These are phyloP conservation scores for Suillus weaverae DNA, from an alignment of 768 basidiomycete species.

Conservation along the genomic window DNA sequence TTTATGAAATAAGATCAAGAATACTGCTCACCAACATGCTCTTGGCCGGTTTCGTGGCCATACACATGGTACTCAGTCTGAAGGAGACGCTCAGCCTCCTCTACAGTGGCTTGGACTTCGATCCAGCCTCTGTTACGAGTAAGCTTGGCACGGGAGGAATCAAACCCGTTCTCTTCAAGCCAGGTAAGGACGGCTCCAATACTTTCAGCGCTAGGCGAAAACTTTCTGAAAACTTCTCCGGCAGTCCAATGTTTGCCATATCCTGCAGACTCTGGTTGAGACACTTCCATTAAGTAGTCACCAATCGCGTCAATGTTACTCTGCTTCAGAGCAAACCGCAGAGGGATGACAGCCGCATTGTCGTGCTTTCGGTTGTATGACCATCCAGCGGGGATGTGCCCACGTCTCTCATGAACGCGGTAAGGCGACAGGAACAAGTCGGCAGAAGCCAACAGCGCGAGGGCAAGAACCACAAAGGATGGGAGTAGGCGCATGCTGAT, in stretches of 20 bases:
- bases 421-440: conserved; percentile 36
- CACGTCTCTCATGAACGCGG: conserved; percentile 40
- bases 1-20: not conserved
- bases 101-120: conserved; percentile 38
- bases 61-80: conserved; percentile 47
- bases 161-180: conserved; percentile 44
- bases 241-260: conserved; percentile 54
- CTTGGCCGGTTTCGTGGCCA: conserved; percentile 35
- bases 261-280: conserved; percentile 49
- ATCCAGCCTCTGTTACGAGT: conserved; percentile 42
- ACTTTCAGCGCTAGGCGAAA: conserved; percentile 45
- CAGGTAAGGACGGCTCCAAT: conserved; percentile 43
- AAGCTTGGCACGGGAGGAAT: conserved; percentile 37
- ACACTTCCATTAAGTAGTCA: conserved; percentile 45
- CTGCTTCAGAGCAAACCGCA: conserved; percentile 51
- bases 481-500: conserved; percentile 2
- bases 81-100: conserved; percentile 43
- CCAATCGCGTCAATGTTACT: conserved; percentile 46
- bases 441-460: not conserved
- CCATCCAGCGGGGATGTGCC: conserved; percentile 38
- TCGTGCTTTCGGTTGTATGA: conserved; percentile 34
- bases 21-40: conserved; percentile 37
- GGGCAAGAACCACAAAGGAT: conserved; percentile 2
- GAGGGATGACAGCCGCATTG: conserved; percentile 39
- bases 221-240: conserved; percentile 42